These are phyloP conservation scores for Hyaloraphidium curvatum DNA, from an alignment of 192 early-diverging fungal species.

Conservation along the genomic window DNA sequence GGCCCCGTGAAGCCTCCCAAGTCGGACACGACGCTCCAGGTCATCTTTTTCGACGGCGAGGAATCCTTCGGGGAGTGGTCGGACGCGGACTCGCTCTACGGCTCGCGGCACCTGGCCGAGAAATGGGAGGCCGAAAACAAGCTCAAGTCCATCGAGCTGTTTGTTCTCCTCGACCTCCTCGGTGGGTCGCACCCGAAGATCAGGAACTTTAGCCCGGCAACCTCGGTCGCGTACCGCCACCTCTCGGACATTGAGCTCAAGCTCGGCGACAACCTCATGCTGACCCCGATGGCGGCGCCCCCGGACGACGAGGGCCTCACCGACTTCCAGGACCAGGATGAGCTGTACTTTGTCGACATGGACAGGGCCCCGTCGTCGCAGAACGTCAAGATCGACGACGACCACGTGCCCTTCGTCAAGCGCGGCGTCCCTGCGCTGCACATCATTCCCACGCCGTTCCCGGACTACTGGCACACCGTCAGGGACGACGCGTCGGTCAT, in stretches of 20 bases:
- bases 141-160: constrained; percentile 57
- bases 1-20: constrained; percentile 4
- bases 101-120: constrained; percentile 64
- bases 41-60: constrained; percentile 97
- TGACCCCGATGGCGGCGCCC: constrained; percentile 4
- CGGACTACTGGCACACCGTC: constrained; percentile 65
- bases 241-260: constrained; percentile 29
- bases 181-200: constrained; percentile 35
- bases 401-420: constrained; percentile 70
- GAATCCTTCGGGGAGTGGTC: constrained; percentile 72
- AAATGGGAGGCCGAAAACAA: constrained; percentile 42
- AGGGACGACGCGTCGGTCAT: constrained; percentile 55
- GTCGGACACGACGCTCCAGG: constrained; percentile 39
- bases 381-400: constrained; percentile 45
- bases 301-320: neutral
- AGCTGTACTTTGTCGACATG: constrained; percentile 17
- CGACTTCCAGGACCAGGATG: neutral
- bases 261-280: constrained; percentile 9
- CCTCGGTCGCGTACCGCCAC: constrained; percentile 44
- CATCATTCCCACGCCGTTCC: constrained; percentile 70
- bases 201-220: constrained; percentile 38
- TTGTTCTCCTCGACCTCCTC: constrained; percentile 77
- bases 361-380: constrained; percentile 11
- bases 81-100: constrained; percentile 68
- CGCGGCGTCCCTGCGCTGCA: constrained; percentile 71